These are phyloP conservation scores for Ananas comosus DNA, from an alignment of 176 grass and related monocot genomes.

Conservation along the genomic window DNA sequence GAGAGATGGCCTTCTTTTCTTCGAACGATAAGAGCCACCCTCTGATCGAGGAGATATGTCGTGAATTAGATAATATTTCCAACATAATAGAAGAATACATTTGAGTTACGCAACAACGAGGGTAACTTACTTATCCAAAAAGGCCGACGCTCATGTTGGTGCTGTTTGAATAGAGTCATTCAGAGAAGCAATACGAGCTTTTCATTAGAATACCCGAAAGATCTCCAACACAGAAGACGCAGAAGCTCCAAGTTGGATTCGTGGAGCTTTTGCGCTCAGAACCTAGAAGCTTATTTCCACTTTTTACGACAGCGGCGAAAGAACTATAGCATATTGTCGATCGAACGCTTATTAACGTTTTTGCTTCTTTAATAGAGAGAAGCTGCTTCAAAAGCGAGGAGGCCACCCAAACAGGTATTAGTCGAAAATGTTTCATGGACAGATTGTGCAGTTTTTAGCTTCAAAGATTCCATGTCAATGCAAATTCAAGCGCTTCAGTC, in stretches of 20 bases:
- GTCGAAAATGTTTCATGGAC: neutral
- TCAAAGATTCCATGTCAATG: neutral
- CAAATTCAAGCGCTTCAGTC: neutral
- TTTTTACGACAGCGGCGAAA: too few species aligned
- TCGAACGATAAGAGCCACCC: conserved; percentile 52
- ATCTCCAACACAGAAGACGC: too few species aligned
- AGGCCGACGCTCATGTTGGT: neutral
- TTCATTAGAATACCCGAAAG: too few species aligned
- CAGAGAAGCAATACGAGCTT: neutral
- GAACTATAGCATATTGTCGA: too few species aligned
- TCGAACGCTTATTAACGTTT: too few species aligned
- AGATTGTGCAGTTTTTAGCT: neutral
- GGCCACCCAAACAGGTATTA: too few species aligned
- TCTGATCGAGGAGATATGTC: conserved; percentile 44
- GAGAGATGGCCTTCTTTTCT: conserved; percentile 40
- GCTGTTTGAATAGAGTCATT: neutral
- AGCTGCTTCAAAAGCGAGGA: too few species aligned
- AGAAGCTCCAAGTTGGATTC: too few species aligned
- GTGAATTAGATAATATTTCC: conserved; percentile 46
- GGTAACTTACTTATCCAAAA: neutral
- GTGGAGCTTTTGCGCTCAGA: too few species aligned
- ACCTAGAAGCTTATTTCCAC: too few species aligned
- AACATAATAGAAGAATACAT: conserved; percentile 34
- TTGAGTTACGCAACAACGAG: conserved; percentile 17
- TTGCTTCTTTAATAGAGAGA: too few species aligned